Evolutionary conservation across 257 asterid species (phyloP).

Genomic region (Salvia hispanica): DNA sequence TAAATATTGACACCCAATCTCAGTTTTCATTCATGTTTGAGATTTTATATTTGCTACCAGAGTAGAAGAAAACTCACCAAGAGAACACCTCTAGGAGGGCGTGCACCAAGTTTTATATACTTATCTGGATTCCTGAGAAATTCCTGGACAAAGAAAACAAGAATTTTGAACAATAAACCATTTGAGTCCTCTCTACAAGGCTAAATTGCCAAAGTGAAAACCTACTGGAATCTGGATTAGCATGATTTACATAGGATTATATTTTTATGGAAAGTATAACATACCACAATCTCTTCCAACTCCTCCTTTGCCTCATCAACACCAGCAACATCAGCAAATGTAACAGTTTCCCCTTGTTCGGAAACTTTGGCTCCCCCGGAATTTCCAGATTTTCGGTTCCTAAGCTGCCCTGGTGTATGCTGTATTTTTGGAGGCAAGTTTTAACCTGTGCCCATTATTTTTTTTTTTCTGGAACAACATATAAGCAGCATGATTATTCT

Average conservation of each 20-base stretch:
- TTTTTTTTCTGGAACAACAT: constrained; percentile 23
- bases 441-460: constrained; percentile 14
- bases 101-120: constrained; percentile 90
- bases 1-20: constrained; percentile 25
- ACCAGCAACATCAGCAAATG: constrained; percentile 98
- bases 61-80: constrained; percentile 66
- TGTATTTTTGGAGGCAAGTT: constrained; percentile 41
- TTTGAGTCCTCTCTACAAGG: constrained; percentile 17
- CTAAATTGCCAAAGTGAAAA: constrained; percentile 6
- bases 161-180: constrained; percentile 27
- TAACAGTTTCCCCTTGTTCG: constrained; percentile 81
- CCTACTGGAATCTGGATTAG: constrained; percentile 8
- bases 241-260: constrained; percentile 13
- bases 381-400: constrained; percentile 82
- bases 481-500: constrained; percentile 21
- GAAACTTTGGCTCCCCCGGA: constrained; percentile 72
- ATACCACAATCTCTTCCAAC: constrained; percentile 97
- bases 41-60: constrained; percentile 1
- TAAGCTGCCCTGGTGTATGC: constrained; percentile 86
- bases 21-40: constrained; percentile 24
- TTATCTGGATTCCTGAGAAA: constrained; percentile 94
- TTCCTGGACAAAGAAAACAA: constrained; percentile 59
- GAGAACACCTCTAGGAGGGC: constrained; percentile 99
- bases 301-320: constrained; percentile 99
- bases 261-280: constrained; percentile 30